Evolutionary conservation across 2,329 filamentous ascomycete species (phyloP).

Genomic region (Talaromyces sp.): DNA sequence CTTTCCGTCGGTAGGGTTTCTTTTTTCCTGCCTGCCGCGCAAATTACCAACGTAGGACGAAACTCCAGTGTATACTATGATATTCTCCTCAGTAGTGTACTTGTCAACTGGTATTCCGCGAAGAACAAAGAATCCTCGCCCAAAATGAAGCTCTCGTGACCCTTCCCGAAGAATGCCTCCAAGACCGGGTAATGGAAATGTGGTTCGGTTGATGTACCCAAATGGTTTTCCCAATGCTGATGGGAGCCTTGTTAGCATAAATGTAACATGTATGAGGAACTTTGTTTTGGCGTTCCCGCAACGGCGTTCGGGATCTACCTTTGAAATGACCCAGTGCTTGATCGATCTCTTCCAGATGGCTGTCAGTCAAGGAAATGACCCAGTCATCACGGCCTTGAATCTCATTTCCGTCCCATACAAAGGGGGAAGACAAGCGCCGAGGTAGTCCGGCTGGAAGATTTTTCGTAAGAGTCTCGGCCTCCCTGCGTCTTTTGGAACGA

Average conservation of each 20-base stretch:
- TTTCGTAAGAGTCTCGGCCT: slow-evolving; percentile 21
- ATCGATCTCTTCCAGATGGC: slow-evolving; percentile 45
- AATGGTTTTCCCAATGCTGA: slow-evolving; percentile 31
- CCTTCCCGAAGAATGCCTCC: slow-evolving; percentile 32
- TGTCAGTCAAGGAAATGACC: slow-evolving; percentile 36
- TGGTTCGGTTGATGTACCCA: slow-evolving; percentile 46
- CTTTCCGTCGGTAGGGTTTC: slow-evolving; percentile 20
- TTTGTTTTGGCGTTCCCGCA: background rate
- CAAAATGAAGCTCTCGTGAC: slow-evolving; percentile 39
- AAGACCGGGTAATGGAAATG: slow-evolving; percentile 43
- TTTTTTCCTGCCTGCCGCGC: slow-evolving; percentile 44
- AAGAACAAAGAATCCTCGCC: slow-evolving; percentile 46
- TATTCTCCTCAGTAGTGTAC: slow-evolving; percentile 36
- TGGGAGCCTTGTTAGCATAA: background rate
- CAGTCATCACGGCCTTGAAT: slow-evolving; percentile 41
- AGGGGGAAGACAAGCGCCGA: slow-evolving; percentile 36
- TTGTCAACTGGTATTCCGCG: slow-evolving; percentile 40
- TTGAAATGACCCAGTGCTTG: slow-evolving; percentile 43
- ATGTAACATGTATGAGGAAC: background rate
- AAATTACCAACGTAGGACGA: slow-evolving; percentile 42
- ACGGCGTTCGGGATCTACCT: slow-evolving; percentile 22
- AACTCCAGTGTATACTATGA: slow-evolving; percentile 45
- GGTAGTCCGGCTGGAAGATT: slow-evolving; percentile 45
- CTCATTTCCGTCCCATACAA: slow-evolving; percentile 49
- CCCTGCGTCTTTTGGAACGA: slow-evolving; percentile 23